Percentiles rank a stretch among this genome's conserved stretches.
Conservation (phyloP, 1,284 basidiomycete species). For the Microbotryum violaceum region DNA sequence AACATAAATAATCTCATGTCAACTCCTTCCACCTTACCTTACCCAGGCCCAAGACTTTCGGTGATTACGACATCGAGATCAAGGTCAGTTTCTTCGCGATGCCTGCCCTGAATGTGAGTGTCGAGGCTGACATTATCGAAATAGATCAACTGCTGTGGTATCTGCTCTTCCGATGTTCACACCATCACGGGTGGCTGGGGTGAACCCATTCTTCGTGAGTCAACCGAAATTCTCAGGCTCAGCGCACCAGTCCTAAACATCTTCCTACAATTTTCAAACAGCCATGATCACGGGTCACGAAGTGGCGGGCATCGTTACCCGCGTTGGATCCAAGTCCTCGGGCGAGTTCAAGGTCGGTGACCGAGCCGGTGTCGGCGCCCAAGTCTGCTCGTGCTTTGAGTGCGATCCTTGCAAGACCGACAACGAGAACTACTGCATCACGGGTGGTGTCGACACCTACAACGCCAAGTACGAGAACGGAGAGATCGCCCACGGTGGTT, state of each 20-base stretch:
- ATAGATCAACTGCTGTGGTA: constrained; percentile 11
- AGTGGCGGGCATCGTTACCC: constrained; percentile 45
- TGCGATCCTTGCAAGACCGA: constrained; percentile 44
- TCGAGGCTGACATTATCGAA: too few relatives aligned
- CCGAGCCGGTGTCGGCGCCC: constrained; percentile 48
- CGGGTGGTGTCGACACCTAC: constrained; percentile 41
- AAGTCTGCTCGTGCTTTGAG: constrained; percentile 40
- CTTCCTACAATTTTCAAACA: too few relatives aligned
- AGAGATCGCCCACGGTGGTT: constrained; percentile 53
- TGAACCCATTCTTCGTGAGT: constrained; percentile 5
- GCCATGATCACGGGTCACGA: constrained; percentile 40
- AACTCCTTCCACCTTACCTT: neutral
- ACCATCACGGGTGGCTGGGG: constrained; percentile 26
- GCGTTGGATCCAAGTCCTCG: constrained; percentile 43
- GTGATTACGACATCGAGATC: constrained; percentile 25
- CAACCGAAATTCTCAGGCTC: neutral
- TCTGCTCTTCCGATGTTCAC: constrained; percentile 13
- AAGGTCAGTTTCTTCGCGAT: constrained; percentile 12
- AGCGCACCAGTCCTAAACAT: neutral
- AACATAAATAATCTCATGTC: neutral
- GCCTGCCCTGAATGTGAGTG: too few relatives aligned
- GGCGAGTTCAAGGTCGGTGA: constrained; percentile 43
- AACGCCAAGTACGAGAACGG: constrained; percentile 41
- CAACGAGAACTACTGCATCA: constrained; percentile 44
- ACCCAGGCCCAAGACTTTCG: neutral